Evolutionary conservation across 257 asterid species (phyloP).

Genomic region (Mentha longifolia): DNA sequence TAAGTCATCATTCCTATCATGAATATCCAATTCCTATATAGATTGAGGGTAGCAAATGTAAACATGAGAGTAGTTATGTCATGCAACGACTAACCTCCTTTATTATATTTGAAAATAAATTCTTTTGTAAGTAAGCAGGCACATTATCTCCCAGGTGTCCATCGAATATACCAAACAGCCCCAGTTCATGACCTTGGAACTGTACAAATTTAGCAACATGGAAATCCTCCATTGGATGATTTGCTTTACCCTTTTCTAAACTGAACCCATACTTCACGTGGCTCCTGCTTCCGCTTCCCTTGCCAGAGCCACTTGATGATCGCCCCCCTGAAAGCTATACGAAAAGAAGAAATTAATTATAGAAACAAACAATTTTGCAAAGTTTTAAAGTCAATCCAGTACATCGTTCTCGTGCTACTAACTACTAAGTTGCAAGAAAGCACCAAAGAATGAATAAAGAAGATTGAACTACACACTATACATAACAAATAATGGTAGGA

Average conservation of each 20-base stretch:
- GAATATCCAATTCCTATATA: background rate
- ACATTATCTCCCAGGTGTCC: slow-evolving; percentile 93
- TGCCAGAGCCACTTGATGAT: slow-evolving; percentile 64
- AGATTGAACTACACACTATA: background rate
- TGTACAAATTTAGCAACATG: slow-evolving; percentile 75
- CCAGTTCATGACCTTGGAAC: slow-evolving; percentile 64
- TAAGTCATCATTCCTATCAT: background rate
- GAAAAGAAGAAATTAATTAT: slow-evolving; percentile 35
- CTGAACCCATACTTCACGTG: slow-evolving; percentile 74
- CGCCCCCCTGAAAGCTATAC: slow-evolving; percentile 58
- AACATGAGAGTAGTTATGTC: slow-evolving; percentile 20
- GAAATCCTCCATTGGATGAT: slow-evolving; percentile 88
- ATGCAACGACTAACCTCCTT: slow-evolving; percentile 70
- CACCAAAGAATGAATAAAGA: background rate
- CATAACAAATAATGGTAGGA: background rate
- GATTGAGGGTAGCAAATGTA: background rate
- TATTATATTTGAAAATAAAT: slow-evolving; percentile 78
- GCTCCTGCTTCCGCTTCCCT: slow-evolving; percentile 77
- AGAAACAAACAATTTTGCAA: slow-evolving; percentile 19
- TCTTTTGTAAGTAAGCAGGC: slow-evolving; percentile 88
- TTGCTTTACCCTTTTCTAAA: slow-evolving; percentile 78
- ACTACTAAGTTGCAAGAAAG: background rate
- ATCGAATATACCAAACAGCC: slow-evolving; percentile 85
- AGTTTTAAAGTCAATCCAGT: slow-evolving; percentile 8
- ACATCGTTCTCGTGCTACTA: too few relatives aligned